phyloP scores from a whole-genome alignment of 2,329 filamentous ascomycete species.

The Venturia carpophila region DNA sequence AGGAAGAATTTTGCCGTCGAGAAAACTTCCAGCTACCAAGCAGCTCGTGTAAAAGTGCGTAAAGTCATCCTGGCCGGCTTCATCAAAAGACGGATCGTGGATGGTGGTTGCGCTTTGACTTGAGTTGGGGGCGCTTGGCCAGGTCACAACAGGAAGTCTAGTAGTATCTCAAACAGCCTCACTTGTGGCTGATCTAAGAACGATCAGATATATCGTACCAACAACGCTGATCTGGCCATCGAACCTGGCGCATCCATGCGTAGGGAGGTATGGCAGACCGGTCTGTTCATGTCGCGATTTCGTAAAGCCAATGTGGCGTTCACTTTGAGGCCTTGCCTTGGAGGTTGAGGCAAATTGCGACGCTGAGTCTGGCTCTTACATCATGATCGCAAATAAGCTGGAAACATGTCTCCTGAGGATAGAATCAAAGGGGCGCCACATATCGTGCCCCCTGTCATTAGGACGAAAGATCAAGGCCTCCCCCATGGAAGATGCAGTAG shows the following conservation, averaged over 20 bases:
- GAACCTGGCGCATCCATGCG: neutral
- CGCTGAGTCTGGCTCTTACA: neutral
- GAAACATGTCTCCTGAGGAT: neutral
- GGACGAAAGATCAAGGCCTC: neutral
- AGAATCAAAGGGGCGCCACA: neutral
- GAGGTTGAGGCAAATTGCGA: neutral
- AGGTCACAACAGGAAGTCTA: neutral
- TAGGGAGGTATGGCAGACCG: neutral
- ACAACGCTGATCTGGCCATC: neutral
- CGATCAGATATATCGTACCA: too few relatives aligned
- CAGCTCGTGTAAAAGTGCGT: neutral
- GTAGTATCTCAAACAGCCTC: neutral
- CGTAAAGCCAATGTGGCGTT: neutral
- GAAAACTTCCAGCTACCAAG: too few relatives aligned
- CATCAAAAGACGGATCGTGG: neutral
- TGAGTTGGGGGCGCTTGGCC: neutral
- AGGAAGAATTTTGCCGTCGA: too few relatives aligned
- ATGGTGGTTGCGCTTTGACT: neutral
- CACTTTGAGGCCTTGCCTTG: neutral
- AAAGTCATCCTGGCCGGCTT: neutral
- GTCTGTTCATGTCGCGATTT: neutral
- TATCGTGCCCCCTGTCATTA: neutral
- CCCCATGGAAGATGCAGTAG: neutral
- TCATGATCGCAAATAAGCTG: neutral
- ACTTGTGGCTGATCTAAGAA: neutral